phyloP scores from a whole-genome alignment of 2,329 filamentous ascomycete genomes.

The Alternaria tenuissima region DNA sequence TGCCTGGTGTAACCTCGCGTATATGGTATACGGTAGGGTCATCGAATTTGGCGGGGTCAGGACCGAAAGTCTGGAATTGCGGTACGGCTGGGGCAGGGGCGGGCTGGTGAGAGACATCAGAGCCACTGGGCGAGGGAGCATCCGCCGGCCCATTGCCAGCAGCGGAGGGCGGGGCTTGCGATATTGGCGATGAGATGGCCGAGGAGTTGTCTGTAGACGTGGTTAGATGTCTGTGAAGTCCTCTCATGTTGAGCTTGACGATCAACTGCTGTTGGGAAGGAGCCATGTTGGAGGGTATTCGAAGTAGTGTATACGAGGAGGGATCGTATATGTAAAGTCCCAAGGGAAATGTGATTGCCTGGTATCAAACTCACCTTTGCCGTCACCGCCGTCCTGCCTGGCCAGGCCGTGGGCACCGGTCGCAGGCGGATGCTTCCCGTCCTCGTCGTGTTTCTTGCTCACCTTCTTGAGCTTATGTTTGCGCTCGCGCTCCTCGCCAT shows the following conservation, averaged over 20 bases:
- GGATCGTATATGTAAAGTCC: neutral
- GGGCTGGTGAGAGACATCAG: conserved; percentile 66
- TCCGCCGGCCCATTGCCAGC: conserved; percentile 66
- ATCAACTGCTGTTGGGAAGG: neutral
- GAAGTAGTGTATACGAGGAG: neutral
- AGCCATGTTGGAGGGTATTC: conserved; percentile 3
- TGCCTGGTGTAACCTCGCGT: conserved; percentile 73
- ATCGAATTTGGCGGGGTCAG: conserved; percentile 87
- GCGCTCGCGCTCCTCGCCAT: conserved; percentile 57
- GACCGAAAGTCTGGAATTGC: conserved; percentile 87
- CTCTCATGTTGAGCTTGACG: conserved; percentile 2
- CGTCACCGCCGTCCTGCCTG: conserved; percentile 69
- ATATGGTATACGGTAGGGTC: conserved; percentile 97
- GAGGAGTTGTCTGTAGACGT: conserved; percentile 46
- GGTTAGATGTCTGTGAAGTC: conserved; percentile 15
- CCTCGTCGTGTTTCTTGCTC: conserved; percentile 80
- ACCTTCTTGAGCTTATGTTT: conserved; percentile 61
- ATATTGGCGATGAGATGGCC: conserved; percentile 51
- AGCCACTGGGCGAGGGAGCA: conserved; percentile 68
- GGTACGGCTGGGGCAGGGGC: conserved; percentile 68
- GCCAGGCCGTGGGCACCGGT: conserved; percentile 70
- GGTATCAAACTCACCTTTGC: conserved; percentile 56
- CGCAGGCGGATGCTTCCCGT: conserved; percentile 67
- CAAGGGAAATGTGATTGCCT: neutral
- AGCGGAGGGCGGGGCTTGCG: conserved; percentile 54